A percentile compares a stretch with the other conserved stretches of the same genome.
phyloP scores from a whole-genome alignment of 805 yeast species.

The Dipodascus albidus region DNA sequence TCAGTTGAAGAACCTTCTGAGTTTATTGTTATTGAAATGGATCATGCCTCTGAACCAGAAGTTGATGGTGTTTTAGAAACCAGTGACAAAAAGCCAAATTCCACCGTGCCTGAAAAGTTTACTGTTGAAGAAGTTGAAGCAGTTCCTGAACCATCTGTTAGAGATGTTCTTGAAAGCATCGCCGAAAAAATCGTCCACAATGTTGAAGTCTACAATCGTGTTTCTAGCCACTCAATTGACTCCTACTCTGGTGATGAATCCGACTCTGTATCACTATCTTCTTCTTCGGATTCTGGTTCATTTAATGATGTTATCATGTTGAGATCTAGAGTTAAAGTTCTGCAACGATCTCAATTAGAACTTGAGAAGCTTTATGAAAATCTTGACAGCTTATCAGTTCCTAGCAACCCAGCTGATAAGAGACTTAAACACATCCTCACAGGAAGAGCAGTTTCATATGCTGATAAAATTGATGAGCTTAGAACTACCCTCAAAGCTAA shows the following conservation, averaged over 20 bases:
- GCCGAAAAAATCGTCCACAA: not conserved
- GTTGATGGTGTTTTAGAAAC: no score
- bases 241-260: not conserved
- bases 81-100: not conserved
- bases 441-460: slow-evolving; percentile 11
- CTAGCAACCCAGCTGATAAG: slow-evolving; percentile 2
- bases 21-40: no score
- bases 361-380: slow-evolving; percentile 17
- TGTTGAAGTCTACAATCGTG: not conserved
- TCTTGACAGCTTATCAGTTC: slow-evolving; percentile 11
- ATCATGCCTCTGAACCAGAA: no score
- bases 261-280: slow-evolving; percentile 1
- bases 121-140: not conserved
- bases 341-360: slow-evolving; percentile 17
- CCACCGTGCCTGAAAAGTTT: not conserved
- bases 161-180: not conserved
- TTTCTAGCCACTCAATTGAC: not conserved
- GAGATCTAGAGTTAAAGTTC: slow-evolving; percentile 18
- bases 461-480: slow-evolving; percentile 17
- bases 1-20: not conserved
- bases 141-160: not conserved
- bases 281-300: not conserved
- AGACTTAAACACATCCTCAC: slow-evolving; percentile 14
- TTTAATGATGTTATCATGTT: not conserved
- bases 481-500: not conserved